These are phyloP conservation scores for Penicillium angulare DNA, from an alignment of 495 filamentous ascomycete species.

Conservation along the genomic window DNA sequence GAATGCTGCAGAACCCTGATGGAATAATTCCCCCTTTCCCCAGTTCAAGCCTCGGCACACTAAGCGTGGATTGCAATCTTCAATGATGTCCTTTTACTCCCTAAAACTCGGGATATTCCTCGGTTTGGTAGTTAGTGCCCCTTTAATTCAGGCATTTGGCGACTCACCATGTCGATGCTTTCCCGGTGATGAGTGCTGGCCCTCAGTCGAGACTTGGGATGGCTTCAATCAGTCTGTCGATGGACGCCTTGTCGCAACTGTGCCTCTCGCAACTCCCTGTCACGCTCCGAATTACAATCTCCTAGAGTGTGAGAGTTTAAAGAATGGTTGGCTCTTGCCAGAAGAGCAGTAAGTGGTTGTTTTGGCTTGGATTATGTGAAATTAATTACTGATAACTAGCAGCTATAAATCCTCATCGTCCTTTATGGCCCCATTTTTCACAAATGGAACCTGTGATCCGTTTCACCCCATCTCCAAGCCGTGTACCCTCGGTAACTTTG, in stretches of 20 bases:
- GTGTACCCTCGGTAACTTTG: conserved; percentile 59
- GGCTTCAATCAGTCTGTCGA: conserved; percentile 41
- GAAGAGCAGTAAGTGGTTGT: conserved; percentile 26
- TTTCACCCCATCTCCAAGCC: conserved; percentile 45
- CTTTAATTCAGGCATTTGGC: neutral
- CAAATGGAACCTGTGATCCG: conserved; percentile 54
- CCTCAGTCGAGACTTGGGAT: conserved; percentile 35
- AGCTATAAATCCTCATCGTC: conserved; percentile 37
- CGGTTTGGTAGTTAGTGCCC: neutral
- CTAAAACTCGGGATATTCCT: conserved; percentile 1
- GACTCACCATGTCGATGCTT: conserved; percentile 24
- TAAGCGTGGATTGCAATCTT: neutral
- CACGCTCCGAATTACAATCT: conserved; percentile 40
- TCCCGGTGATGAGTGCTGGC: conserved; percentile 48
- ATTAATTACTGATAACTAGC: neutral
- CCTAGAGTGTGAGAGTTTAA: conserved; percentile 23
- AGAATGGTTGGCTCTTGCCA: conserved; percentile 19
- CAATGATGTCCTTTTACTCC: neutral
- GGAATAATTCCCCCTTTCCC: neutral
- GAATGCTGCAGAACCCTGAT: too few species aligned
- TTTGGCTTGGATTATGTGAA: conserved; percentile 19
- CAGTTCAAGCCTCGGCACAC: neutral
- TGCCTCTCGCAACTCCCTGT: conserved; percentile 45
- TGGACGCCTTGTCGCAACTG: conserved; percentile 44
- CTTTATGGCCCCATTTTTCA: conserved; percentile 42